These are phyloP conservation scores for Hyphopichia fennica DNA, from an alignment of 1,139 yeast genomes.

Conservation along the genomic window DNA sequence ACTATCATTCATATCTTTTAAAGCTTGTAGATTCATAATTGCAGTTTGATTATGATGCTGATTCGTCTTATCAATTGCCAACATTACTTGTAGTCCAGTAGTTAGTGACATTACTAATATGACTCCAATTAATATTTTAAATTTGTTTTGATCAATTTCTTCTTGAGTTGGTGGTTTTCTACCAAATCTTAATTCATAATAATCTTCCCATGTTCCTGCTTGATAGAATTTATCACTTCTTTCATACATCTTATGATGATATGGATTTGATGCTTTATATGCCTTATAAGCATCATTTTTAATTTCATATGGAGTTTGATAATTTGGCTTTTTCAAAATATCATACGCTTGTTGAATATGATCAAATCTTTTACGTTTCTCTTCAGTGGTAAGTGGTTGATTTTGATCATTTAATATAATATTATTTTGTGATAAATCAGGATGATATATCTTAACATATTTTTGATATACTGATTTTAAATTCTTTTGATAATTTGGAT, in stretches of 20 bases:
- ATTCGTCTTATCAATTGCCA: conserved; percentile 39
- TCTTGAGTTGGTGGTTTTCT: conserved; percentile 42
- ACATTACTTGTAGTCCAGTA: conserved; percentile 43
- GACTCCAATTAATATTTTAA: conserved; percentile 44
- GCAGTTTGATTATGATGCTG: conserved; percentile 30
- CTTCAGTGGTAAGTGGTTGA: conserved; percentile 28
- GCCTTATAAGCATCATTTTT: not conserved
- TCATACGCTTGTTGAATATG: conserved; percentile 73
- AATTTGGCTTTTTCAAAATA: conserved; percentile 57
- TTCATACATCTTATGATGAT: conserved; percentile 17
- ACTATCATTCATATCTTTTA: conserved; percentile 48
- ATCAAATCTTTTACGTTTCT: conserved; percentile 64
- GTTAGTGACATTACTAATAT: conserved; percentile 40
- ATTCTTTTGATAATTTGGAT: conserved; percentile 12
- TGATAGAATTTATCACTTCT: conserved; percentile 52
- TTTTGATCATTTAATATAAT: conserved; percentile 27
- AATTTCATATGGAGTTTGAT: not conserved
- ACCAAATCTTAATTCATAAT: conserved; percentile 42
- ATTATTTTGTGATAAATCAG: conserved; percentile 55
- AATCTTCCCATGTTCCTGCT: conserved; percentile 77
- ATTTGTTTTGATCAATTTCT: conserved; percentile 46
- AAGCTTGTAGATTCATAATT: conserved; percentile 44
- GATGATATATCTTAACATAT: conserved; percentile 82
- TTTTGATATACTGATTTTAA: conserved; percentile 59
- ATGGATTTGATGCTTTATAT: not conserved